Percentiles rank a stretch among this genome's conserved stretches.
phyloP scores from a whole-genome alignment of 2,329 filamentous ascomycete genomes.

The Exophiala spinifera region DNA sequence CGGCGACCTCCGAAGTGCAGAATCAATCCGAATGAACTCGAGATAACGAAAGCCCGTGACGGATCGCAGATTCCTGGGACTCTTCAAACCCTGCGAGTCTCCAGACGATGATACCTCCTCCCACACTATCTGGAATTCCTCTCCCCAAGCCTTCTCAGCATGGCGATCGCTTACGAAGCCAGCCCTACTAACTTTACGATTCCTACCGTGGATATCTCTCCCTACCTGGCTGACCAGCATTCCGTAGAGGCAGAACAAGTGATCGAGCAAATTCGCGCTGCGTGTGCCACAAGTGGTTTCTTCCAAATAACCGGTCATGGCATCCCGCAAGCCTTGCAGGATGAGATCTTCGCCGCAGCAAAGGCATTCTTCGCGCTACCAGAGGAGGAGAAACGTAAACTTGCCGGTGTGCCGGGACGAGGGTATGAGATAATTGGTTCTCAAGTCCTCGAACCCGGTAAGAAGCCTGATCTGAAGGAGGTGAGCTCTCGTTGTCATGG shows the following conservation, averaged over 20 bases:
- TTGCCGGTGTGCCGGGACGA: slow-evolving; percentile 18
- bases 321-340: slow-evolving; percentile 42
- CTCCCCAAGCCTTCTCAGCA: not conserved
- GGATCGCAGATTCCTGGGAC: not conserved
- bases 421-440: slow-evolving; percentile 32
- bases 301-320: slow-evolving; percentile 53
- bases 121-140: no score
- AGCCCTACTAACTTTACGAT: slow-evolving; percentile 1
- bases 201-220: not conserved
- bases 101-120: not conserved
- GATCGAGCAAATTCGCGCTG: slow-evolving; percentile 39
- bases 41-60: not conserved
- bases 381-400: slow-evolving; percentile 24
- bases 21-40: no score
- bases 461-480: slow-evolving; percentile 33
- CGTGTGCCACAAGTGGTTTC: slow-evolving; percentile 50
- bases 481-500: slow-evolving; percentile 17
- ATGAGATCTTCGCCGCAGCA: slow-evolving; percentile 41
- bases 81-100: not conserved
- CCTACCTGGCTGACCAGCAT: not conserved
- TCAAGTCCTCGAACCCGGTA: slow-evolving; percentile 30
- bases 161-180: slow-evolving; percentile 2
- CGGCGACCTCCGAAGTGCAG: not conserved
- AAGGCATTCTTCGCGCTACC: slow-evolving; percentile 49
- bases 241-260: slow-evolving; percentile 19